Evolutionary conservation across 768 basidiomycete genomes (phyloP), one percentile per base, ranked within the genome.

Genomic region (Porphyrellus cyaneotinctus): DNA sequence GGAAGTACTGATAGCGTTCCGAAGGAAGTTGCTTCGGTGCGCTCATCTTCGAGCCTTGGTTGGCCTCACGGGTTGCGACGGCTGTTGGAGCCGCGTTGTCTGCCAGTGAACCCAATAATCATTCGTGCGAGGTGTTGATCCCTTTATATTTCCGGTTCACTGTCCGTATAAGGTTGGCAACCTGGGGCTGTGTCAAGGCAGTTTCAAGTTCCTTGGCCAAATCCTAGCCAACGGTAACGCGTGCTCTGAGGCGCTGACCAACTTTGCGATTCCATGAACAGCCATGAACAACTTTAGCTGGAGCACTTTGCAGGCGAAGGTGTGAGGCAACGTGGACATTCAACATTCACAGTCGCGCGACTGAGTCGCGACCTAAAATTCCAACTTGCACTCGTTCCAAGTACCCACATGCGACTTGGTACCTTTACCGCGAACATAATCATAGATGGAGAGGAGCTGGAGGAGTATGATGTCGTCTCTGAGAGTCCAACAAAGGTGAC

Each of bases 1-100:
- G 68, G 64, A 87, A 90, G 3, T 67, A 51, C 1, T 63, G 49
- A 63, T 91, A 91, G 64, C 73, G 82, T 18, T 74, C 75, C 18
- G 73, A 64, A 14, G 87, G 79, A 12, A 85, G 73, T 32, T 49
- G 58, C 13, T 57, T 57, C 9, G 49, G 51, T 1, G 46, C 39
- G n/a, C 44, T 45, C 31, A 30, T 20, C 12, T 44, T 43, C 18
- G 22, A 24, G 33, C 17, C 11, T 28, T 13, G 35, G 6, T 31
- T 51, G 46, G n/a, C 32, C 38, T 26, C 47, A 14, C 0, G n/a
- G 20, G 41, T 33, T 20, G 41, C 12, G 28, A 11, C n/a, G n/a
- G n/a, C n/a, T n/a, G n/a, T n/a, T n/a, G n/a, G n/a, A n/a, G n/a
- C n/a, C n/a, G n/a, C n/a, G n/a, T n/a, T n/a, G n/a, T n/a, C n/a